Conservation (phyloP, 768 basidiomycete genomes). For the Mycena filopes region DNA sequence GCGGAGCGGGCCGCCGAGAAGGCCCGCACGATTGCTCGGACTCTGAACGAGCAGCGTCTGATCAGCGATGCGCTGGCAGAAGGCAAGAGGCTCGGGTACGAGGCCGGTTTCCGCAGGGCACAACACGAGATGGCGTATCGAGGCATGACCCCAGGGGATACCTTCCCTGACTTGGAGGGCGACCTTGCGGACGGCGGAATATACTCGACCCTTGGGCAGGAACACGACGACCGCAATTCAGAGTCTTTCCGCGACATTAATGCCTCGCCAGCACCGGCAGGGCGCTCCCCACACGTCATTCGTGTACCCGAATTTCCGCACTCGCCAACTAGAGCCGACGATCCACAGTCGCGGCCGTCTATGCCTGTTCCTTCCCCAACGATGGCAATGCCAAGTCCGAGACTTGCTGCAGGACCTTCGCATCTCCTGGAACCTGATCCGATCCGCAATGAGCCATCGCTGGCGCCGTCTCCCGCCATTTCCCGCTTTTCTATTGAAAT, state of each 20-base stretch:
- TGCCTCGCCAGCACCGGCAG: conserved; percentile 6
- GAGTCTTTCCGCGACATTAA: conserved; percentile 7
- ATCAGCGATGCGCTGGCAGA: conserved; percentile 54
- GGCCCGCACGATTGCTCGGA: conserved; percentile 50
- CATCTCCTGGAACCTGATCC: conserved; percentile 6
- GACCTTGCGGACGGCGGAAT: conserved; percentile 19
- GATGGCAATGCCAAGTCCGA: conserved; percentile 19
- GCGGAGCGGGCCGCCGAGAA: conserved; percentile 52
- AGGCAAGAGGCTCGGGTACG: conserved; percentile 51
- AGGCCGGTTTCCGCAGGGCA: conserved; percentile 49
- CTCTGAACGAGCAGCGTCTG: conserved; percentile 50
- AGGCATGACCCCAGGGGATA: not conserved
- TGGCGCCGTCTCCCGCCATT: not conserved
- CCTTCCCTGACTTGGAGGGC: conserved; percentile 15
- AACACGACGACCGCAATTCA: not conserved
- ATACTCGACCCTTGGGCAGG: not conserved
- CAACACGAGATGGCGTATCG: conserved; percentile 31
- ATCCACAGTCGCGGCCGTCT: conserved; percentile 1
- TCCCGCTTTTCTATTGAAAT: conserved; percentile 27
- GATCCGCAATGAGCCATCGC: not conserved
- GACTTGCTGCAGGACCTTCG: not conserved
- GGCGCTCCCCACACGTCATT: conserved; percentile 11
- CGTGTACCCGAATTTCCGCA: conserved; percentile 12
- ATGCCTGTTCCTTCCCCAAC: conserved; percentile 19
- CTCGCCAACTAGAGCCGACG: not conserved